These are phyloP conservation scores for Fonsecaea monophora DNA, from an alignment of 2,329 filamentous ascomycete species.

Conservation along the genomic window DNA sequence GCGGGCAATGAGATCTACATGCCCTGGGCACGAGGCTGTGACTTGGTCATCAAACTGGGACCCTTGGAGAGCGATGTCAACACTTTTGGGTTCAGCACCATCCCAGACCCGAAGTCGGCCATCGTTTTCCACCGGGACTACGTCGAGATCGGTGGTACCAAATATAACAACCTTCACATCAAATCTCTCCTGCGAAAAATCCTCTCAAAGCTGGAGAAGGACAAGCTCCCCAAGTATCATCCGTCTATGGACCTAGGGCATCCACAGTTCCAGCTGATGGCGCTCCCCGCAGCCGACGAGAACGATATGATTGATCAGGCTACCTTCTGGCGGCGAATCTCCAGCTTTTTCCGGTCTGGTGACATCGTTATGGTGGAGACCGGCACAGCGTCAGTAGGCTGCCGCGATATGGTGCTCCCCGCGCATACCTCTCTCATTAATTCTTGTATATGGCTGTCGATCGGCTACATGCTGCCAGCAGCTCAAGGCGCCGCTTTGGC, in stretches of 20 bases:
- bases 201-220: constrained; percentile 61
- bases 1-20: constrained; percentile 49
- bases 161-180: constrained; percentile 80
- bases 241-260: constrained; percentile 49
- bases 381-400: constrained; percentile 65
- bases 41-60: constrained; percentile 57
- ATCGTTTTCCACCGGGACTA: constrained; percentile 81
- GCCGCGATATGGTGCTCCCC: constrained; percentile 59
- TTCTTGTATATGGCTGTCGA: constrained; percentile 65
- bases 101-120: constrained; percentile 52
- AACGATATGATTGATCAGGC: constrained; percentile 62
- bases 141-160: constrained; percentile 74
- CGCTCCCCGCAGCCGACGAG: constrained; percentile 54
- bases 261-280: constrained; percentile 58
- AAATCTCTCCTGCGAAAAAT: constrained; percentile 77
- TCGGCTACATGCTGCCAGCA: constrained; percentile 67
- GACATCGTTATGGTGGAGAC: constrained; percentile 66
- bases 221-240: constrained; percentile 42
- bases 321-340: constrained; percentile 66
- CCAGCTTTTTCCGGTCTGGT: constrained; percentile 58
- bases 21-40: constrained; percentile 51
- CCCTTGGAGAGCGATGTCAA: constrained; percentile 58
- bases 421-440: constrained; percentile 57
- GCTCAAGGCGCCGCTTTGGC: constrained; percentile 64
- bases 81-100: constrained; percentile 43